Evolutionary conservation across 2,329 filamentous ascomycete genomes (phyloP), one percentile per base, ranked within the genome.

Genomic region (Ceratocystis alfenasii): DNA sequence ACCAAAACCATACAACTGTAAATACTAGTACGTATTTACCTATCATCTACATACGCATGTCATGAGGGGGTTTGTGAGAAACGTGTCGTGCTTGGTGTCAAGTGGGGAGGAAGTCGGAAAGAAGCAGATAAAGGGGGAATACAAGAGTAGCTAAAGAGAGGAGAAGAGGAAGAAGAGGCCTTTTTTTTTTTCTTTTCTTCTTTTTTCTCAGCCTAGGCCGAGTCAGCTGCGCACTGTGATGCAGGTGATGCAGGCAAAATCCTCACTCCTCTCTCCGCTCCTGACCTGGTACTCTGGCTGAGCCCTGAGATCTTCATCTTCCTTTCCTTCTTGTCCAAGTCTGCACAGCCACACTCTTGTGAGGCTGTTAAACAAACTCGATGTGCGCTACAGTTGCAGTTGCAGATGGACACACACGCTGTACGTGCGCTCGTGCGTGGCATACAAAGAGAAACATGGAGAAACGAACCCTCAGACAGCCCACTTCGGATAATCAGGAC

Each of bases 1-100:
- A 59, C 55, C 28, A 59, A 33, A n/a, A 1, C 25, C n/a, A 44
- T 62, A 33, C 15, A 22, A 25, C 17, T 6, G 30, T 59, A 28
- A 25, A 28, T 59, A 17, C 30, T 17, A 25, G 55, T 59, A 59
- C 30, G 55, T 59, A 59, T 59, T 20, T 59, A 59, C 28, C 20
- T 12, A 59, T 59, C 6, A n/a, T 59, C 20, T 59, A 28, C 30
- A 17, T 59, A 45, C 30, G 59, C 30, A 62, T 62, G 59, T 44
- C 28, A 36, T 59, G 15, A 25, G 15, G 22, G 17, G 17, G 55
- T 33, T 15, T 59, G 15, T 59, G 60, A 28, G 22, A 30, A 46
- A 12, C 6, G 41, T 62, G 44, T n/a, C 41, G 41, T 6, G 15
- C 20, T 62, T 22, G 8, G 48, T 7, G 20, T 4, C 22, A 41